Base-by-base conservation (phyloP, 208 protist genomes). In the Acanthamoeba lugdunensis region DNA sequence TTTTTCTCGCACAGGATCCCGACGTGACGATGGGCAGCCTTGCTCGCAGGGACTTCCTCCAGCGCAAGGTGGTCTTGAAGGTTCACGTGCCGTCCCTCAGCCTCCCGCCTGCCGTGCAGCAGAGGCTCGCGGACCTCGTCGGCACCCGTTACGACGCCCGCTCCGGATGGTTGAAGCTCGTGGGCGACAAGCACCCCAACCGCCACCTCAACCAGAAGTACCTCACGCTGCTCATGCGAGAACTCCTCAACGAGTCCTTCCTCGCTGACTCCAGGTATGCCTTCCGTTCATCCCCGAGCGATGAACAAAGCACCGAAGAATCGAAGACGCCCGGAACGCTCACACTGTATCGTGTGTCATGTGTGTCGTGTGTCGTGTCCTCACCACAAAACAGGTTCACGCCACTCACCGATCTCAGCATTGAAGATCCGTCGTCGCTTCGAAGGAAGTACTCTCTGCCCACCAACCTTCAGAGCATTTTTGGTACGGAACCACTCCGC, bases 111-210 rank as follows among this genome's bases (percentile, higher is more conserved):
- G 25, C 48, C 18, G 77, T 85, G 11, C 45, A 85, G 77, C 77
- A 58, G 77, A 85, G 77, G 77, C 77, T 85, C 6, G n/a, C 16
- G 50, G 77, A 52, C 50, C 77, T 85, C 21, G 77, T 85, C 48
- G 77, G 77, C 16, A 85, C 45, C 50, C 77, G 77, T 5, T 85
- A 85, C 28, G 77, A 85, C 45, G 23, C 77, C 54, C 25, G 28
- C 9, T 56, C 85, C 21, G 85, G 85, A 23, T 37, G 18, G 28
- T 25, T 91, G 85, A 91, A 73, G 58, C 85, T 91, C 11, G 85
- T 91, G 14, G 85, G 85, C 25, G 85, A 91, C 45, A 91, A 91
- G 58, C 85, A 91, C 63, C 61, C 54, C 23, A 91, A 67, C 30
- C 85, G 85, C 37, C 85, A 91, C 85, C 54, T 73, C 14, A 91